Conservation (phyloP, 306 rosid genomes). For the Cotoneaster glaucophyllus region DNA sequence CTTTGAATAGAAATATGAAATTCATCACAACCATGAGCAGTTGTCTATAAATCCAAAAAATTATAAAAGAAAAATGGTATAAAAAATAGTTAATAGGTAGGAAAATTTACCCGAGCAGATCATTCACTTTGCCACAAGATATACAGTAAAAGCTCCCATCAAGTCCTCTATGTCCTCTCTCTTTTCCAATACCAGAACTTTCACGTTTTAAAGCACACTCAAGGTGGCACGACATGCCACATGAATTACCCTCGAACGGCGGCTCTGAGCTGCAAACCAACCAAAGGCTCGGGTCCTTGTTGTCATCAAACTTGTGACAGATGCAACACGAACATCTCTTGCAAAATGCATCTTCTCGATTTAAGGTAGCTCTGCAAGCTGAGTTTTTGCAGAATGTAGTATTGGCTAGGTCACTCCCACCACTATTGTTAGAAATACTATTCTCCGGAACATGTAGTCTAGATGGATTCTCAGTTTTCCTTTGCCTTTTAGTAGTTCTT, state of each 20-base stretch:
- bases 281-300: slow-evolving; percentile 98
- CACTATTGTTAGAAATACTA: slow-evolving; percentile 33
- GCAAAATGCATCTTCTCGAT: slow-evolving; percentile 60
- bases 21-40: background rate
- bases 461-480: slow-evolving; percentile 80
- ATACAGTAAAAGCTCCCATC: slow-evolving; percentile 84
- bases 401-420: slow-evolving; percentile 26
- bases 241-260: slow-evolving; percentile 73
- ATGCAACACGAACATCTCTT: slow-evolving; percentile 93
- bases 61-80: background rate
- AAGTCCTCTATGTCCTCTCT: slow-evolving; percentile 35
- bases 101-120: slow-evolving; percentile 70
- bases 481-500: slow-evolving; percentile 73
- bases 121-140: slow-evolving; percentile 79
- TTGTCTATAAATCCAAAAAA: background rate
- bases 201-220: slow-evolving; percentile 83
- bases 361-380: slow-evolving; percentile 83
- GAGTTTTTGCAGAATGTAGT: slow-evolving; percentile 68
- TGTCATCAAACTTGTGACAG: slow-evolving; percentile 81
- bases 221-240: slow-evolving; percentile 97
- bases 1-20: background rate
- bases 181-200: slow-evolving; percentile 60
- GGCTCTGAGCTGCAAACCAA: slow-evolving; percentile 78
- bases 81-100: background rate
- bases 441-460: slow-evolving; percentile 43